Conservation (phyloP, 2,329 filamentous ascomycete genomes). For the Aspergillus udagawae region DNA sequence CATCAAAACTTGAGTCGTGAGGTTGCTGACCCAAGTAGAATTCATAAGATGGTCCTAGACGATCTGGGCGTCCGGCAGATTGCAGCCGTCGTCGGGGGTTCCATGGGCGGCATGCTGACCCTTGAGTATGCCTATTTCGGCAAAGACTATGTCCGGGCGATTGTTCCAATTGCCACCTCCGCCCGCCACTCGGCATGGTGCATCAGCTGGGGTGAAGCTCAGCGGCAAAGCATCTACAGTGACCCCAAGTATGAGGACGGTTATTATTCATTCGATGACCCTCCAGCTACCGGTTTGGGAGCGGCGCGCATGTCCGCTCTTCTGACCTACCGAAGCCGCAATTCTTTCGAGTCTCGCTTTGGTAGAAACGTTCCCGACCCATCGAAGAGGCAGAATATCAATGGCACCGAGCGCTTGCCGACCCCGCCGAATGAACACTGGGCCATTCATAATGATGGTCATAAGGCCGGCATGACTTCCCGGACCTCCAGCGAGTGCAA, state of each 20-base stretch:
- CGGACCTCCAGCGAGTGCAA: slow-evolving; percentile 35
- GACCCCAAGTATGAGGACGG: slow-evolving; percentile 98
- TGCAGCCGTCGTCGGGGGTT: slow-evolving; percentile 53
- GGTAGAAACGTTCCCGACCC: slow-evolving; percentile 89
- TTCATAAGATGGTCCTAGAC: slow-evolving; percentile 54
- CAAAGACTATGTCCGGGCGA: slow-evolving; percentile 53
- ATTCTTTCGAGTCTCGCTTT: slow-evolving; percentile 95
- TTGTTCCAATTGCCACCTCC: slow-evolving; percentile 55
- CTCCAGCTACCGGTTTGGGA: slow-evolving; percentile 79
- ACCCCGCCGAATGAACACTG: slow-evolving; percentile 70
- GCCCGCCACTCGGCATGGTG: slow-evolving; percentile 56
- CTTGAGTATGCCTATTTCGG: slow-evolving; percentile 68
- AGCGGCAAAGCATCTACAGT: slow-evolving; percentile 74
- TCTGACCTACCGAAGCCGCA: slow-evolving; percentile 90
- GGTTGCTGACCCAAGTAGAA: slow-evolving; percentile 29
- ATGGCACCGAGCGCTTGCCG: slow-evolving; percentile 55
- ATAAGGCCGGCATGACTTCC: slow-evolving; percentile 59
- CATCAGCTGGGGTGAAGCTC: slow-evolving; percentile 57
- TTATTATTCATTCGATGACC: slow-evolving; percentile 85
- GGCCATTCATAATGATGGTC: slow-evolving; percentile 78
- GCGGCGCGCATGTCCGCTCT: slow-evolving; percentile 96
- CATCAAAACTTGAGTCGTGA: neutral
- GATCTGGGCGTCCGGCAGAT: slow-evolving; percentile 52
- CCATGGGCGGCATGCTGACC: slow-evolving; percentile 57
- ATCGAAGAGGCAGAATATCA: slow-evolving; percentile 76